phyloP scores from a whole-genome alignment of 495 filamentous ascomycete species.

The Neurospora pannonica region DNA sequence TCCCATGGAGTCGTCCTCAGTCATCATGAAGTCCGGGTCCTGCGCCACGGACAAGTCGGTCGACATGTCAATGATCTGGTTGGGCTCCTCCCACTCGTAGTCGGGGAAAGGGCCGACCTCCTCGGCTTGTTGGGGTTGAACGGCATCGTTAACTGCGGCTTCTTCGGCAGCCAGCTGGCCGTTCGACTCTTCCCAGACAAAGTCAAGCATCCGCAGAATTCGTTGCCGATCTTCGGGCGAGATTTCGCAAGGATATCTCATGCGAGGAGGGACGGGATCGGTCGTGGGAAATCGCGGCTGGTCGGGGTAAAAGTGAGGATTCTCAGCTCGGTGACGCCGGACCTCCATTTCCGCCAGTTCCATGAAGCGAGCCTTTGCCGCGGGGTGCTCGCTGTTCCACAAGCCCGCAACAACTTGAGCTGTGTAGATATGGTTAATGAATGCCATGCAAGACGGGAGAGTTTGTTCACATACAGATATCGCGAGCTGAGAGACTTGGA shows the following conservation, averaged over 20 bases:
- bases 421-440: not conserved
- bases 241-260: not conserved
- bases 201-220: not conserved
- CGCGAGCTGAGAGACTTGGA: too few species aligned
- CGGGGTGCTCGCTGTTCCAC: not conserved
- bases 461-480: too few species aligned
- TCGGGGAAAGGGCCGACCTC: not conserved
- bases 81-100: not conserved
- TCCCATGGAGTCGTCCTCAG: not conserved
- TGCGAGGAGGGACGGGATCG: not conserved
- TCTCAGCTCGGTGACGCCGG: not conserved
- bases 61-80: not conserved
- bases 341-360: not conserved
- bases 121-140: not conserved
- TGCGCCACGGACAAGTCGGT: not conserved
- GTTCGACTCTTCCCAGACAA: not conserved
- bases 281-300: not conserved
- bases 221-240: not conserved
- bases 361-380: not conserved
- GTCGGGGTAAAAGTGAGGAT: not conserved
- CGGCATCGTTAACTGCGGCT: not conserved
- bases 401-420: not conserved
- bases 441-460: too few species aligned
- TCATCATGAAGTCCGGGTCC: not conserved
- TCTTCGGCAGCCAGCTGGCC: not conserved